Evolutionary conservation across 345 rosid species (phyloP), one percentile per base, ranked within the genome.

Genomic region (Salix udensis): DNA sequence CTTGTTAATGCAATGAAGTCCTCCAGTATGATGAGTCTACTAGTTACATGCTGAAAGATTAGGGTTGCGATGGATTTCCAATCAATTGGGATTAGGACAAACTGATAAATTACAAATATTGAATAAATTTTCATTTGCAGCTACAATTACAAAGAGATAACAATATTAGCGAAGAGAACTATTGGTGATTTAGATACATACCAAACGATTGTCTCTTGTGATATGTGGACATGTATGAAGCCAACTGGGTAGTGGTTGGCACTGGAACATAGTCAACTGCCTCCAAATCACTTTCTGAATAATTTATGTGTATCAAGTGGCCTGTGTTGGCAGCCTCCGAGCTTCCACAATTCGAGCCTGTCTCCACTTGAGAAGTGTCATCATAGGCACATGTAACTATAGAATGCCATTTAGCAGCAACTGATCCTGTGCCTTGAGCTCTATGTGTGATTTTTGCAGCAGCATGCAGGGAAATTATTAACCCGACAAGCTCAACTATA

Each of bases 201-300:
- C 84, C 86, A 46, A 83, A 83, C 28, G 88, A 84, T 75, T 82
- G 84, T 55, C 81, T 67, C 81, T 76, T 85, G 68, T 83, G 77
- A 68, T 82, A 85, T 15, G 78, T 34, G 12, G 82, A 64, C 77
- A 31, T 72, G 10, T 75, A 58, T 19, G 82, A 80, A 42, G 79
- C 62, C 52, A 72, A 23, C 21, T 72, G 79, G n/a, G 73, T 15
- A 16, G 26, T 58, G 2, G 79, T 67, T 6, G 83, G 83, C 65
- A 76, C 24, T 34, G 83, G 79, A 46, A 70, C 68, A n/a, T 76
- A 76, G 76, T 67, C 79, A 46, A 58, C 66, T 8, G 79, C 46
- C 62, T 80, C 79, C 52, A 80, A 39, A 61, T 80, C 83, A 61
- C 79, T 72, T 28, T 76, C 79, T 21, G 83, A 80, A 64, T 76